Evolutionary conservation across 306 rosid species (phyloP).

Genomic region (Vicia faba): DNA sequence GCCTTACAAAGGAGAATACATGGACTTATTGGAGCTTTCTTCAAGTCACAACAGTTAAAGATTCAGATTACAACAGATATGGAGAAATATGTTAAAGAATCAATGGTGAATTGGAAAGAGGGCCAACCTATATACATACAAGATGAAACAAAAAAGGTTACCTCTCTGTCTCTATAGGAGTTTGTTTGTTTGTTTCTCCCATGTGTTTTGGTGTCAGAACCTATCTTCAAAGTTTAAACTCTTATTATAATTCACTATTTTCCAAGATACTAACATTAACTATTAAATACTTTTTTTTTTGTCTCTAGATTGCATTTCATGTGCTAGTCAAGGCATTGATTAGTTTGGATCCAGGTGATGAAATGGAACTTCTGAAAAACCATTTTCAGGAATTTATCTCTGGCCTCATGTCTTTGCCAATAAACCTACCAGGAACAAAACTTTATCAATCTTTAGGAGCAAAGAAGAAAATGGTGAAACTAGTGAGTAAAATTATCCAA

Average conservation of each 20-base stretch:
- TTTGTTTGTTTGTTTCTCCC: constrained; percentile 23
- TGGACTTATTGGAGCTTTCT: constrained; percentile 92
- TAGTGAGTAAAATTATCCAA: constrained; percentile 60
- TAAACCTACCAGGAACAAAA: constrained; percentile 84
- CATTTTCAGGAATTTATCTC: constrained; percentile 83
- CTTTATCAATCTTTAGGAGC: constrained; percentile 89
- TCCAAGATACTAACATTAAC: constrained; percentile 44
- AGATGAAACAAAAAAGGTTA: constrained; percentile 83
- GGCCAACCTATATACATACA: constrained; percentile 69
- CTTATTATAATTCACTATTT: constrained; percentile 41
- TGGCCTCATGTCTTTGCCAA: constrained; percentile 92
- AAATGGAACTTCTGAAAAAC: constrained; percentile 77
- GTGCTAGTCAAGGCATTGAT: constrained; percentile 85
- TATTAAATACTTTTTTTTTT: constrained; percentile 37
- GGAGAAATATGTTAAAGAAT: constrained; percentile 67
- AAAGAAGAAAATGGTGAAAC: constrained; percentile 82
- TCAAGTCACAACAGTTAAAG: constrained; percentile 85
- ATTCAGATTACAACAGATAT: constrained; percentile 82
- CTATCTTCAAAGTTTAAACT: constrained; percentile 38
- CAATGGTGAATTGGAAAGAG: constrained; percentile 76
- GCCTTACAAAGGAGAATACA: constrained; percentile 90
- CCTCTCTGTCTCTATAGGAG: constrained; percentile 30
- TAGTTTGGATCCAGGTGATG: constrained; percentile 76
- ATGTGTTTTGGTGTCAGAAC: constrained; percentile 40
- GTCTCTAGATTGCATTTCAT: constrained; percentile 84